Evolutionary conservation across 306 rosid species (phyloP).

Genomic region (Astragalus membranaceus): DNA sequence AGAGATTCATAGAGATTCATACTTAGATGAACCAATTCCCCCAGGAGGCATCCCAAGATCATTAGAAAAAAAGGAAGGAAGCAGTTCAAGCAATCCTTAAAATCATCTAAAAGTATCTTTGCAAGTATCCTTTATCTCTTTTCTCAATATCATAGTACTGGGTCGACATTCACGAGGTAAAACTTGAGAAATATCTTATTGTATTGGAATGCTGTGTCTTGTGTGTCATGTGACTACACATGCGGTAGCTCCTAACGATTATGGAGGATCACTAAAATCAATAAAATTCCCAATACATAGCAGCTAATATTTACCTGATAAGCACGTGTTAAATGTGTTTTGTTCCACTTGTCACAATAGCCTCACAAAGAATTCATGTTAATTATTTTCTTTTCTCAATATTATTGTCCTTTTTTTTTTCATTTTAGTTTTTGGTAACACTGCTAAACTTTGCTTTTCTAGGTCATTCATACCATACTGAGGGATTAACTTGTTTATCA

Average conservation of each 20-base stretch:
- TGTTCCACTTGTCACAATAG: neutral
- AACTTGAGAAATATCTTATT: neutral
- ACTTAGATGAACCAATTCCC: too few relatives aligned
- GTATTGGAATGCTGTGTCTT: too few relatives aligned
- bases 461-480: conserved; percentile 82
- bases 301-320: too few relatives aligned
- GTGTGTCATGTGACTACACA: too few relatives aligned
- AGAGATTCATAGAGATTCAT: too few relatives aligned
- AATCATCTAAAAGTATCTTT: neutral
- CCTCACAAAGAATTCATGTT: neutral
- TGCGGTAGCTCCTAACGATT: too few relatives aligned
- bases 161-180: neutral
- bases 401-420: neutral
- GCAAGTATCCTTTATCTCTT: neutral
- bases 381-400: neutral
- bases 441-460: conserved; percentile 14
- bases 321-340: too few relatives aligned
- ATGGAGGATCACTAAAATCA: too few relatives aligned
- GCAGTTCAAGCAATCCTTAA: neutral
- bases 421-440: neutral
- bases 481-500: conserved; percentile 76
- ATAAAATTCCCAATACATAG: too few relatives aligned
- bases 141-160: neutral
- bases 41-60: too few relatives aligned
- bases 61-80: neutral